A percentile compares a stretch with the other conserved stretches of the same genome.
Conservation (phyloP, 164 flowering plant species). For the Berberis vulgaris region DNA sequence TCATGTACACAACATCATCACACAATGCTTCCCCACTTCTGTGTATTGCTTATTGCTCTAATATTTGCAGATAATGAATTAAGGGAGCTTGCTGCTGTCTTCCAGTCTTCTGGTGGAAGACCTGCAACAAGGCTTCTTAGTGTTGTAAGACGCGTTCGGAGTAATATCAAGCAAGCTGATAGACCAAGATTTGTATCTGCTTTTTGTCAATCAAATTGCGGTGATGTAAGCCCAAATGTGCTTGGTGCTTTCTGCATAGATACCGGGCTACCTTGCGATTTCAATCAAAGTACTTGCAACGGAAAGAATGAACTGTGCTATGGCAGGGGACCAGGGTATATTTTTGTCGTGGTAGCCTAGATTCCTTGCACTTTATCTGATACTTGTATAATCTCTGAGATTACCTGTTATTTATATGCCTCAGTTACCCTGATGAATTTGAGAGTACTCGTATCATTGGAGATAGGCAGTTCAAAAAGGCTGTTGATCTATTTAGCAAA, state of each 20-base stretch:
- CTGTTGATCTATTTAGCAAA: constrained; percentile 60
- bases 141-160: constrained; percentile 67
- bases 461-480: constrained; percentile 80
- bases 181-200: constrained; percentile 84
- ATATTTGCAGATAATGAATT: constrained; percentile 58
- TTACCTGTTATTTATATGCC: constrained; percentile 12
- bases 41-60: neutral
- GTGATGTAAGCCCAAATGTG: constrained; percentile 99
- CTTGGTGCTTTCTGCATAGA: constrained; percentile 91
- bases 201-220: constrained; percentile 95
- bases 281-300: constrained; percentile 96
- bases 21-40: neutral
- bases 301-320: constrained; percentile 96
- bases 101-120: constrained; percentile 59
- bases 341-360: neutral
- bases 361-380: neutral
- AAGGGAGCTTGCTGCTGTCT: constrained; percentile 73
- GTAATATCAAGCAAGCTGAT: constrained; percentile 47
- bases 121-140: constrained; percentile 54
- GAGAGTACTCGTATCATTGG: constrained; percentile 95
- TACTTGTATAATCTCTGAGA: neutral
- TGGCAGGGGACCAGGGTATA: constrained; percentile 97
- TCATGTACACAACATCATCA: neutral
- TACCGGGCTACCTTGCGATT: constrained; percentile 95
- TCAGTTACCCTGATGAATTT: constrained; percentile 91